Evolutionary conservation across 2,329 filamentous ascomycete genomes (phyloP), one percentile per base, ranked within the genome.

Genomic region (Ascosphaera aggregata): DNA sequence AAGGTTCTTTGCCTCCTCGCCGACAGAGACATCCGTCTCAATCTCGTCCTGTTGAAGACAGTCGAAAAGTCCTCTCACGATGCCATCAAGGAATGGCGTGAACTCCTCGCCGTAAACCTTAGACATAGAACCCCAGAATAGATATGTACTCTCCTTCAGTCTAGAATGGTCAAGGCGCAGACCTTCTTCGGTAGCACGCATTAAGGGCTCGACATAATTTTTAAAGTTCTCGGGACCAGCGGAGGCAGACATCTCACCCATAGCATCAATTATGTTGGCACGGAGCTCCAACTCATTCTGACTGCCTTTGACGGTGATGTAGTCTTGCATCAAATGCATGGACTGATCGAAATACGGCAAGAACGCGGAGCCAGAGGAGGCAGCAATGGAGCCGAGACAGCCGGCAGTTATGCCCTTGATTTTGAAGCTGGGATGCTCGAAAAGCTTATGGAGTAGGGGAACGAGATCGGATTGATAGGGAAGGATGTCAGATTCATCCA

Each of bases 81-180:
- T 59, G 27, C 61, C 60, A 8, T 57, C 56, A 4, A 64, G 51
- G 55, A 63, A 63, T 18, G 57, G 58, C 41, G 57, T 48, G 45
- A 64, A 64, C 41, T 61, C 58, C 51, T 81, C 78, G 50, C 78
- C 76, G 58, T 95, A 95, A 8, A 95, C 82, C 63, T 91, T 91
- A 44, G 86, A 79, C 54, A 98, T 74, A 32, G 80, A 82, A 46
- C 81, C 84, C 86, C 89, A 98, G 40, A 98, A 69, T 44, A 95
- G 91, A 62, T 93, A 98, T 55, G 82, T 93, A 44, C 84, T 94
- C 65, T 98, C 89, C 58, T 84, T 80, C 39, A 95, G 73, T 41
- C 85, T 73, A 34, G 85, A 80, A 61, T 94, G 85, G 49, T 82
- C 85, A 2, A 98, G 73, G 48, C 78, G 67, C 2, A 95, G 68